Percentiles rank a stretch among this genome's conserved stretches.
Evolutionary conservation across 352 stramenopile genomes (phyloP).

Genomic region (Phytophthora hibernalis): DNA sequence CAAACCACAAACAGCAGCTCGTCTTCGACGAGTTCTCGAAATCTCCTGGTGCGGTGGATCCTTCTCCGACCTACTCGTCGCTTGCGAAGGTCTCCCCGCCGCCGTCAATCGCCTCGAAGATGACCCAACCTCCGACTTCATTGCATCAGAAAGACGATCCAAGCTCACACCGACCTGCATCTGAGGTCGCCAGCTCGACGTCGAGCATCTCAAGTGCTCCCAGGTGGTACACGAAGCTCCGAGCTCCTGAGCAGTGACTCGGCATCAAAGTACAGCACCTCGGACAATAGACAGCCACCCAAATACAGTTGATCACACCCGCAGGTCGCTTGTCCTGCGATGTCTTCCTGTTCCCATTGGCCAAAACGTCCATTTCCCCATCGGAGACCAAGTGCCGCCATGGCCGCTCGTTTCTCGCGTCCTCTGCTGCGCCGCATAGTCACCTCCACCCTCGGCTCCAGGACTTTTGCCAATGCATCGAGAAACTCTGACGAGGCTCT

Average conservation of each 20-base stretch:
- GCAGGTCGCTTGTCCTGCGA: background rate
- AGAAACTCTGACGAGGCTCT: conserved; percentile 49
- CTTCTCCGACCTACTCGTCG: conserved; percentile 12
- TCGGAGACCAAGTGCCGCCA: conserved; percentile 6
- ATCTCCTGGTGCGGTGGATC: background rate
- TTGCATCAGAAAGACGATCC: conserved; percentile 14
- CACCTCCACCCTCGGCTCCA: background rate
- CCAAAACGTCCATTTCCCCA: conserved; percentile 21
- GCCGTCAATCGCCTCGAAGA: conserved; percentile 48
- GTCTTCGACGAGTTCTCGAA: conserved; percentile 7
- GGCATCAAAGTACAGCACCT: background rate
- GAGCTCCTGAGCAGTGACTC: conserved; percentile 18
- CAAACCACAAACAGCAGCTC: conserved; percentile 33
- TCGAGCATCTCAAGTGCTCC: conserved; percentile 43
- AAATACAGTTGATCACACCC: background rate
- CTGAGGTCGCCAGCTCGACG: conserved; percentile 11
- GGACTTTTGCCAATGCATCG: conserved; percentile 30
- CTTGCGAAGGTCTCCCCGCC: conserved; percentile 43
- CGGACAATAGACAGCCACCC: background rate
- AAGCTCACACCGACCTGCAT: background rate
- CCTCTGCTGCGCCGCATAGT: conserved; percentile 11
- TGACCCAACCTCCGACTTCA: conserved; percentile 51
- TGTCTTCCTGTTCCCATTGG: conserved; percentile 20
- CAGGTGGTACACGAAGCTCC: conserved; percentile 77
- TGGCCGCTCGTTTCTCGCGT: conserved; percentile 32